Evolutionary conservation across 106 monocot genomes (phyloP).

Genomic region (Ottelia alismoides): DNA sequence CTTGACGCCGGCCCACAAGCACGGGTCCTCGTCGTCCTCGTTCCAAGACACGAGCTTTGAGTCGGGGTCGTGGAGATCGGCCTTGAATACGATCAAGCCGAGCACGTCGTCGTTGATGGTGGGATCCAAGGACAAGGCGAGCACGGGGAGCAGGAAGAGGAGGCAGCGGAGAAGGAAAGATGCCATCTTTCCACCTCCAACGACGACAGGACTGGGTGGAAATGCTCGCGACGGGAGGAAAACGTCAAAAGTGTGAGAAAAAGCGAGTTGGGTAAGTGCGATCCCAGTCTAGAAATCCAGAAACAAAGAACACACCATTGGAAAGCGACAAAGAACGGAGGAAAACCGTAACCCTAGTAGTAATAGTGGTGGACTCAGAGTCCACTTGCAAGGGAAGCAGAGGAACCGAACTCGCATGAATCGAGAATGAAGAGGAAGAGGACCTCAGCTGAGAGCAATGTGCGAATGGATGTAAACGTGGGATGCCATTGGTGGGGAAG

Average conservation of each 20-base stretch:
- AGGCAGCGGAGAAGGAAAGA: conserved; percentile 8
- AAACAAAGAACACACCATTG: no score
- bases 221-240: no score
- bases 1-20: conserved; percentile 50
- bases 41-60: conserved; percentile 72
- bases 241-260: no score
- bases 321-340: no score
- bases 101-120: conserved; percentile 81
- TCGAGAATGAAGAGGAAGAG: no score
- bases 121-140: conserved; percentile 8
- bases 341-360: no score
- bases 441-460: no score
- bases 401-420: no score
- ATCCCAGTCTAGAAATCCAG: not conserved
- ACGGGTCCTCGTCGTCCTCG: conserved; percentile 65
- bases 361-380: no score
- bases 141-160: conserved; percentile 7
- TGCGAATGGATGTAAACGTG: no score
- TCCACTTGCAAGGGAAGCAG: no score
- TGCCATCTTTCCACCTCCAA: conserved; percentile 3
- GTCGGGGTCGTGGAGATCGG: conserved; percentile 53
- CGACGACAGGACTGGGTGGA: no score
- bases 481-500: not conserved
- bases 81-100: conserved; percentile 94
- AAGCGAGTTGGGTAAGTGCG: not conserved